Evolutionary conservation across 2,329 filamentous ascomycete genomes (phyloP), one percentile per base, ranked within the genome.

Genomic region (Drechslerella stenobrocha): DNA sequence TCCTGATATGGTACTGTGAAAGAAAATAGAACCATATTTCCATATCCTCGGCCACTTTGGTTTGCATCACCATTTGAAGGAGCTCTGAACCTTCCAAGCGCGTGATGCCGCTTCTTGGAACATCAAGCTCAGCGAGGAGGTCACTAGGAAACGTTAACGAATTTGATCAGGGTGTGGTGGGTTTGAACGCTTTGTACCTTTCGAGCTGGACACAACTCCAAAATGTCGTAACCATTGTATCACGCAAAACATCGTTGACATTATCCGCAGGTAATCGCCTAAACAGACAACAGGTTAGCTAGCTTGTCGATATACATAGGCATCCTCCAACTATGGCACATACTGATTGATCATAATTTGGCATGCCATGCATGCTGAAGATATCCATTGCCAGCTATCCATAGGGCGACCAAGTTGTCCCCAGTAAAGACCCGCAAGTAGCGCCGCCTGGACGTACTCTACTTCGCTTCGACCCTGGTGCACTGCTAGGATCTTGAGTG

Each of bases 131-230:
- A 2, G 93, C 93, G 46, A 96, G 82, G 45, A 97, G 89, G 75
- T 97, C 92, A 76, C 90, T 90, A 60, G 13, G 45, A 24, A 11
- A 2, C 9, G 56, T 70, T 55, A 53, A 64, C 72, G 55, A 73
- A 52, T 45, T 40, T 24, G 4, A 28, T 23, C 40, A 34, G 40
- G 15, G 13, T 20, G 11, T n/a, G 6, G 57, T n/a, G 20, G 42
- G 15, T 52, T 23, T n/a, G 4, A 18, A 24, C n/a, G n/a, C n/a
- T 11, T 71, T 76, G 71, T 76, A 89, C 87, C 87, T 96, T 77
- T 97, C 92, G 8, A 97, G 81, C 74, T 97, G 92, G 70, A 96
- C 79, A 75, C 89, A 95, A 5, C 91, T 93, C 92, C 92, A 97
- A 73, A 91, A 96, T 0, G 89, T 87, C 72, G 95, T 82, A 11